phyloP scores from a whole-genome alignment of 441 rosid genomes.

The Jatropha podagrica region DNA sequence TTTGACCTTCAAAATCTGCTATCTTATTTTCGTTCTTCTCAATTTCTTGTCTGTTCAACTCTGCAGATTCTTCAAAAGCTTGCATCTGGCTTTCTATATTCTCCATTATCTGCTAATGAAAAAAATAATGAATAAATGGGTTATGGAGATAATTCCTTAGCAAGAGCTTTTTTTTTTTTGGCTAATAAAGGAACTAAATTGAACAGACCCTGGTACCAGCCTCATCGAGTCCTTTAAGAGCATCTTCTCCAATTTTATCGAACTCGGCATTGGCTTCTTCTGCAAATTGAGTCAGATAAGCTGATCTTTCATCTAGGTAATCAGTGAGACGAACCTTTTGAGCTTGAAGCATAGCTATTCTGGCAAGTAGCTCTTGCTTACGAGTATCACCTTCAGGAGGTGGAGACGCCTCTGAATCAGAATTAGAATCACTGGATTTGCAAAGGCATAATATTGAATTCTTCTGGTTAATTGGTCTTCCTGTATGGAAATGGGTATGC shows the following conservation, averaged over 20 bases:
- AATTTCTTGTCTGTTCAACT: slow-evolving; percentile 57
- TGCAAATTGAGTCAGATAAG: slow-evolving; percentile 70
- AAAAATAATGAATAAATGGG: slow-evolving; percentile 14
- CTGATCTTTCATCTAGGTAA: slow-evolving; percentile 76
- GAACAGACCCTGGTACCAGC: slow-evolving; percentile 78
- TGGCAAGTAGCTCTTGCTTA: slow-evolving; percentile 82
- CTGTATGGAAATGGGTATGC: slow-evolving; percentile 36
- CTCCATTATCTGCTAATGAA: slow-evolving; percentile 66
- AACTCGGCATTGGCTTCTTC: slow-evolving; percentile 84
- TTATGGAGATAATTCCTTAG: slow-evolving; percentile 7
- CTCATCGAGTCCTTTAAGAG: slow-evolving; percentile 79
- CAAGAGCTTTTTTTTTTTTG: slow-evolving; percentile 1
- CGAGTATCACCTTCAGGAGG: slow-evolving; percentile 63
- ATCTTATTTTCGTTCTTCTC: slow-evolving; percentile 62
- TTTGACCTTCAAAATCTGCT: slow-evolving; percentile 68
- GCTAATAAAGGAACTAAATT: not conserved
- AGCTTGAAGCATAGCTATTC: slow-evolving; percentile 82
- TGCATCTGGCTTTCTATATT: slow-evolving; percentile 83
- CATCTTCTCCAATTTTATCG: slow-evolving; percentile 86
- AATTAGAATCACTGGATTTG: slow-evolving; percentile 42
- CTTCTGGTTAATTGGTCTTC: slow-evolving; percentile 32
- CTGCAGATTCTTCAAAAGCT: slow-evolving; percentile 81
- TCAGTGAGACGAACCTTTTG: slow-evolving; percentile 82
- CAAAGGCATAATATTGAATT: slow-evolving; percentile 49
- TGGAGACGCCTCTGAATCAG: slow-evolving; percentile 41